Evolutionary conservation across 2,329 filamentous ascomycete genomes (phyloP).

Genomic region (Fusarium verrucosum): DNA sequence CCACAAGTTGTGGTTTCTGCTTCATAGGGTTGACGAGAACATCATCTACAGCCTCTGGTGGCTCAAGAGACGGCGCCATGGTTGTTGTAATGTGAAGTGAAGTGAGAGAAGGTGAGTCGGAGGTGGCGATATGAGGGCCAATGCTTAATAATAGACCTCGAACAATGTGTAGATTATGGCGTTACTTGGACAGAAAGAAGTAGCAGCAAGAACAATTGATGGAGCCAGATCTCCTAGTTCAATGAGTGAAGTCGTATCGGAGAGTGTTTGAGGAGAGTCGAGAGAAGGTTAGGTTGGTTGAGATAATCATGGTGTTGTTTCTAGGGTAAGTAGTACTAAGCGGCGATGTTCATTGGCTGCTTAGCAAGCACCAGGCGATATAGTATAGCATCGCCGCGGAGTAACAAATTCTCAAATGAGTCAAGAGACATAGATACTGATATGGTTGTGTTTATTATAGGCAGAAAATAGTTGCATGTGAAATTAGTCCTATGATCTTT

Average conservation of each 20-base stretch:
- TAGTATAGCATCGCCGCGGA: conserved; percentile 6
- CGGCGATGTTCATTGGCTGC: conserved; percentile 35
- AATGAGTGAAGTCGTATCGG: not conserved
- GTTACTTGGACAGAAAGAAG: not conserved
- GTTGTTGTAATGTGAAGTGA: not conserved
- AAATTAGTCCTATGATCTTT: not conserved
- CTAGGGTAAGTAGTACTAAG: conserved; percentile 38
- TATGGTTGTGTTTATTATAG: not conserved
- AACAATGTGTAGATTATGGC: not conserved
- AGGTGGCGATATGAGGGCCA: conserved; percentile 31
- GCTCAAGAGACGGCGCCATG: conserved; percentile 87
- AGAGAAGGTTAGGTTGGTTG: not conserved
- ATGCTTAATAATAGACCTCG: conserved; percentile 37
- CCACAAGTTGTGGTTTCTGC: conserved; percentile 83
- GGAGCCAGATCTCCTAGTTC: not conserved
- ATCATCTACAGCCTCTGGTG: conserved; percentile 71
- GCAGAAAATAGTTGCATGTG: not conserved
- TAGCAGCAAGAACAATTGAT: not conserved
- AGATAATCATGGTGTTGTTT: conserved; percentile 8
- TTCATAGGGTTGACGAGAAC: conserved; percentile 81
- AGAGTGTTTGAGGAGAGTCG: not conserved
- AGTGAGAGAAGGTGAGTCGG: not conserved
- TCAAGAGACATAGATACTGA: not conserved
- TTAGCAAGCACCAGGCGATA: conserved; percentile 24
- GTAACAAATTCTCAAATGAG: not conserved